Evolutionary conservation across 768 basidiomycete genomes (phyloP).

Genomic region (Mycena epipterygia): DNA sequence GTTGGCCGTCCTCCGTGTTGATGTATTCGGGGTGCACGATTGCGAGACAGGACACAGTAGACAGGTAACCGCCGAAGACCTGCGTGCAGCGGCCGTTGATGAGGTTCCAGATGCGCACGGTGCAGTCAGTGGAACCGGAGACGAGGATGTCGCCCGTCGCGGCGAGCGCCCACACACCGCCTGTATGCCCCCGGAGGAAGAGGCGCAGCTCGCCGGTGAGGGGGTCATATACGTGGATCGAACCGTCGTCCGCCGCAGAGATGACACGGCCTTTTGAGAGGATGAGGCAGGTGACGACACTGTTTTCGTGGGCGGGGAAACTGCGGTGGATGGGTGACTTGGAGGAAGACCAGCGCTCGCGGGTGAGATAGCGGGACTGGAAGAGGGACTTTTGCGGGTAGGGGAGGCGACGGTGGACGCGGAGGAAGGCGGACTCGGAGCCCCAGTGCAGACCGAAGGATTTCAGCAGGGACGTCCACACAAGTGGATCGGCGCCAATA

Average conservation of each 20-base stretch:
- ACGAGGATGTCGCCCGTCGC: constrained; percentile 90
- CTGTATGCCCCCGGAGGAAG: constrained; percentile 90
- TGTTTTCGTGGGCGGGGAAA: constrained; percentile 89
- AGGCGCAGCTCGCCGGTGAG: constrained; percentile 80
- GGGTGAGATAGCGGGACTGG: constrained; percentile 88
- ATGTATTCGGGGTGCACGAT: constrained; percentile 95
- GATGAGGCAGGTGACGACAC: constrained; percentile 95
- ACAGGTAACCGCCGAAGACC: constrained; percentile 96
- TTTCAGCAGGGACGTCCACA: constrained; percentile 91
- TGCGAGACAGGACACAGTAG: constrained; percentile 95
- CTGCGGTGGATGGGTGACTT: constrained; percentile 80
- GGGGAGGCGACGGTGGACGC: constrained; percentile 73
- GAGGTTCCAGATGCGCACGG: constrained; percentile 93
- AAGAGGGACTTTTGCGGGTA: constrained; percentile 95
- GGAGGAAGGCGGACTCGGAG: constrained; percentile 42
- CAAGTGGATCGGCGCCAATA: constrained; percentile 89
- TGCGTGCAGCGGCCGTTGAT: constrained; percentile 87
- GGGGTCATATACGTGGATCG: constrained; percentile 96
- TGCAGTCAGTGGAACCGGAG: constrained; percentile 94
- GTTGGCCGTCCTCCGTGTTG: constrained; percentile 75
- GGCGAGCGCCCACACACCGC: constrained; percentile 97
- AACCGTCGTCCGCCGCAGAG: constrained; percentile 96
- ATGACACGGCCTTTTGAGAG: constrained; percentile 97
- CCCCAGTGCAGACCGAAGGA: constrained; percentile 39
- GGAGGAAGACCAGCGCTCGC: constrained; percentile 84